Evolutionary conservation across 2,329 filamentous ascomycete genomes (phyloP).

Genomic region (Colletotrichum sp.): DNA sequence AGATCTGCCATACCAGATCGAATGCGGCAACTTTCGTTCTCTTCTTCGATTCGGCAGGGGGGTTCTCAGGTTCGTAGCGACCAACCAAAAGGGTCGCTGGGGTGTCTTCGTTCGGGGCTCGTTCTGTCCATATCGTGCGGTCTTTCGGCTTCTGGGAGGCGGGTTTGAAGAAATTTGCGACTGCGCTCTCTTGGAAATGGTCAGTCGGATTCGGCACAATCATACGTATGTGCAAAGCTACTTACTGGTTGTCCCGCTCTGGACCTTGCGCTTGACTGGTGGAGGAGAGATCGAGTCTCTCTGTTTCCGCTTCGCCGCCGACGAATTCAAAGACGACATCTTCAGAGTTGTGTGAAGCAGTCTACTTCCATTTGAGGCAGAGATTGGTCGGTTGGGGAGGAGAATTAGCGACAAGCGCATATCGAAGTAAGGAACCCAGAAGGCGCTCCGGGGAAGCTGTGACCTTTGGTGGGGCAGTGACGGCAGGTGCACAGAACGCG

Average conservation of each 20-base stretch:
- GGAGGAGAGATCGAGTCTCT: slow-evolving; percentile 57
- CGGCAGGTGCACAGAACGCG: not conserved
- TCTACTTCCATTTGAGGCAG: not conserved
- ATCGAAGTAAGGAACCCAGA: not conserved
- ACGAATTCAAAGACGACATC: slow-evolving; percentile 10
- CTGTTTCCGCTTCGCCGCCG: slow-evolving; percentile 39
- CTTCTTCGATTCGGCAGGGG: slow-evolving; percentile 33
- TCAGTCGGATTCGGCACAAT: not conserved
- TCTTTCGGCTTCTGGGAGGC: slow-evolving; percentile 84
- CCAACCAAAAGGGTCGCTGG: slow-evolving; percentile 73
- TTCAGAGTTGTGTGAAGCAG: not conserved
- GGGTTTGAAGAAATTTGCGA: slow-evolving; percentile 89
- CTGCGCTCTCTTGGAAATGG: slow-evolving; percentile 60
- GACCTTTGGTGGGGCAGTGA: not conserved
- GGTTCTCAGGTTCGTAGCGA: slow-evolving; percentile 62
- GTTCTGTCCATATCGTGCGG: slow-evolving; percentile 73
- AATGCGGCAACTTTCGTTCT: slow-evolving; percentile 73
- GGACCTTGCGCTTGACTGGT: slow-evolving; percentile 55
- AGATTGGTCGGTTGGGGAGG: not conserved
- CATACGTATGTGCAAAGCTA: not conserved
- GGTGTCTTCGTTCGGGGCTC: slow-evolving; percentile 55
- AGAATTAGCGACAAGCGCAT: not conserved
- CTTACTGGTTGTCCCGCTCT: slow-evolving; percentile 58
- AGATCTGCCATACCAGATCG: slow-evolving; percentile 57
- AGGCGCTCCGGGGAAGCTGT: not conserved